Base-by-base conservation (phyloP, 148 eudicot genomes). In the Drosera capensis region DNA sequence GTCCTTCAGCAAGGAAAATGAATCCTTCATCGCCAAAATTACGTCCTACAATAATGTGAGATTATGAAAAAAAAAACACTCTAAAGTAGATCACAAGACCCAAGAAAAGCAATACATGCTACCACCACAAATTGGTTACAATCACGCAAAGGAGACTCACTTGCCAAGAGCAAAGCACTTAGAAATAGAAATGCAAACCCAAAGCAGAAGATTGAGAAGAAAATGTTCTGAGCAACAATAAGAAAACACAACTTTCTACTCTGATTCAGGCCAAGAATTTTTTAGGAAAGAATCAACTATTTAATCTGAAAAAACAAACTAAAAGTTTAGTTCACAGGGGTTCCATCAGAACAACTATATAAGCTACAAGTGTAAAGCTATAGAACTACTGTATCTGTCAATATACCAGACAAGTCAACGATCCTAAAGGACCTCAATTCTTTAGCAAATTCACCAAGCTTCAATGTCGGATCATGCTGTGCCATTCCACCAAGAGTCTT, bases 21-120 rank as follows among this genome's bases (percentile, higher is more conserved):
- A 90, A 63, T 24, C 99, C 99, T 42, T 81, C 94, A 64, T 90
- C 82, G 37, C 99, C 99, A 62, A 90, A 81, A 51, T 76, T 70
- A 28, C 73, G 64, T 41, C 95, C 99, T 90, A 68, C 45, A 8
- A 41, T 8, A 17, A 41, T 1, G 3, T 17, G 6, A 16, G 5
- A 40, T 19, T 40, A 14, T 7, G 0, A n/a, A 19, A 34, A n/a
- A n/a, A n/a, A n/a, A n/a, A n/a, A n/a, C n/a, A 11, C 13, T 28
- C 31, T 11, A 28, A 6, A 28, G 11, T 28, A 28, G 5, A 28
- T 5, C 31, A 5, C 31, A 11, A 5, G 31, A 28, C 5, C 11
- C 31, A 28, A n/a, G n/a, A n/a, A n/a, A n/a, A n/a, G n/a, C n/a
- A n/a, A n/a, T n/a, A n/a, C n/a, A n/a, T n/a, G n/a, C 31, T 28